A percentile compares a stretch with the other conserved stretches of the same genome.
phyloP scores from a whole-genome alignment of 306 rosid species.

The peach (Prunus persica) region Prunus_persica_NCBIv2 NC_034014.1:11286001-11286500 shows the following conservation, averaged over 20 bases:
- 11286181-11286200: conserved; percentile 47
- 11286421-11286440: not conserved
- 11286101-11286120: conserved; percentile 74
- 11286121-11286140: conserved; percentile 85
- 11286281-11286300: not conserved
- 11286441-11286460: not conserved
- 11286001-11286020: not conserved
- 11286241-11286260: conserved; percentile 47
- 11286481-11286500: not conserved
- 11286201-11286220: conserved; percentile 55
- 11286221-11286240: conserved; percentile 73
- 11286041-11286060: conserved; percentile 13
- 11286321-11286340: not conserved
- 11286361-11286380: not conserved
- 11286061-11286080: conserved; percentile 48
- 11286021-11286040: not conserved
- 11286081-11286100: conserved; percentile 76
- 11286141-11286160: conserved; percentile 86
- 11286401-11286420: not conserved
- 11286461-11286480: not conserved
- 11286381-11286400: not conserved
- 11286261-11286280: not conserved
- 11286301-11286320: not conserved
- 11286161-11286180: conserved; percentile 60
- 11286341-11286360: not conserved